Percentiles rank a stretch among this genome's conserved stretches.
Evolutionary conservation across 2,329 filamentous ascomycete genomes (phyloP).

Genomic region (Aureobasidium sp.): DNA sequence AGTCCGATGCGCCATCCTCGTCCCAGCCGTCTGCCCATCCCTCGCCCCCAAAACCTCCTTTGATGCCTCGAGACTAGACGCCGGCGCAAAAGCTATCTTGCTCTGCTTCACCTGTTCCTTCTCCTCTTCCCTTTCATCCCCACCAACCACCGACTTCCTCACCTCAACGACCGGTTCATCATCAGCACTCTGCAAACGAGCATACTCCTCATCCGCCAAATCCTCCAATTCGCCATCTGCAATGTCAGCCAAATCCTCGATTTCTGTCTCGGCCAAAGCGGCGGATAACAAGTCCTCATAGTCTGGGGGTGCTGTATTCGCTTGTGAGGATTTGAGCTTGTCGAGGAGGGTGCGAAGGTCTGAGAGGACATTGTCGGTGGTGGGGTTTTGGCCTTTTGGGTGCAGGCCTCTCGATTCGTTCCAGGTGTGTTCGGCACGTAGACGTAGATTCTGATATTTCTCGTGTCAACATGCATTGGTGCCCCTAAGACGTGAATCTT

Average conservation of each 20-base stretch:
- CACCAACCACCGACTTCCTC: not conserved
- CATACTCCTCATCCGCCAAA: slow-evolving; percentile 4
- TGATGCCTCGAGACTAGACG: not conserved
- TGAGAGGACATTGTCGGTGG: not conserved
- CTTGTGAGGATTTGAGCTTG: not conserved
- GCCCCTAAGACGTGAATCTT: not conserved
- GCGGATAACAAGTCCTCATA: slow-evolving; percentile 2
- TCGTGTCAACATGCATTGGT: not conserved
- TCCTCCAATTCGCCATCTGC: slow-evolving; percentile 1
- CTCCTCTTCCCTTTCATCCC: not conserved
- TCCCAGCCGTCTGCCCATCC: not conserved
- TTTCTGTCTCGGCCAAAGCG: slow-evolving; percentile 5
- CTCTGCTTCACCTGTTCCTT: too few species aligned
- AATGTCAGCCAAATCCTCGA: slow-evolving; percentile 5
- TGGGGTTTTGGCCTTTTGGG: not conserved
- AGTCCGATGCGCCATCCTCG: slow-evolving; percentile 1
- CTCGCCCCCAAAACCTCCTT: not conserved
- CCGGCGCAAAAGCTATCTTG: not conserved
- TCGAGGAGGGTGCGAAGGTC: not conserved
- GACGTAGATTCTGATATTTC: not conserved
- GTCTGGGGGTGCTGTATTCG: not conserved
- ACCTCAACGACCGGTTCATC: not conserved
- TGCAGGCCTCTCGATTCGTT: not conserved
- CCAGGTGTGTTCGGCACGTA: slow-evolving; percentile 3
- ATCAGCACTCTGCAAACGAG: not conserved